These are phyloP conservation scores for Perkinsus marinus DNA, from an alignment of 169 alveolate species.

Conservation along the genomic window DNA sequence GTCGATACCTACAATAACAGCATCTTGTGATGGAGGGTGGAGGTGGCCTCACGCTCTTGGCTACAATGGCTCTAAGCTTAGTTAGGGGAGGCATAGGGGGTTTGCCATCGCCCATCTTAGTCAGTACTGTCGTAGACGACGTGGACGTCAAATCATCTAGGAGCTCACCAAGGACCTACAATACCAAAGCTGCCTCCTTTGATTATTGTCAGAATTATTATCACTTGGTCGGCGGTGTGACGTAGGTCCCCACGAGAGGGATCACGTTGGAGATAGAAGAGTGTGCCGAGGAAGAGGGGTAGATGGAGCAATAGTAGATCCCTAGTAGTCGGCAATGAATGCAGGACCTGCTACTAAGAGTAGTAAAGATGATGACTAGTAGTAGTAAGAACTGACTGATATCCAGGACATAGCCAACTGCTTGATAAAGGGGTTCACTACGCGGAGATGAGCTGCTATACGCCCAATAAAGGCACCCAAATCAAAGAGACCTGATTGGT, in stretches of 20 bases:
- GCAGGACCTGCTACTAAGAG: too few species aligned
- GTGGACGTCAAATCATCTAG: neutral
- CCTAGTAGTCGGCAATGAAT: neutral
- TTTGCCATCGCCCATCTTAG: neutral
- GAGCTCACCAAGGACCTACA: neutral
- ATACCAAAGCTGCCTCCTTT: neutral
- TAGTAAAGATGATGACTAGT: neutral
- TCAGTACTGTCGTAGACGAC: neutral
- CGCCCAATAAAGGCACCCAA: slow-evolving; percentile 12
- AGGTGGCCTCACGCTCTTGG: neutral
- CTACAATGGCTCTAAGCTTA: neutral
- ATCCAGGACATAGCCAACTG: slow-evolving; percentile 25
- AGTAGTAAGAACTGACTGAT: slow-evolving; percentile 5
- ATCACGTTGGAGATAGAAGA: slow-evolving; percentile 10
- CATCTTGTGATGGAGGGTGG: neutral
- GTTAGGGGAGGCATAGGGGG: neutral
- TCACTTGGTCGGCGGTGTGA: slow-evolving; percentile 25
- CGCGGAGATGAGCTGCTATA: slow-evolving; percentile 13
- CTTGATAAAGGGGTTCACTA: slow-evolving; percentile 20
- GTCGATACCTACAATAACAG: neutral
- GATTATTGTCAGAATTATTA: too few species aligned
- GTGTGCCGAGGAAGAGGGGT: slow-evolving; percentile 23
- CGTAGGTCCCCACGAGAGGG: slow-evolving; percentile 17
- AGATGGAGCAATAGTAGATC: slow-evolving; percentile 14
- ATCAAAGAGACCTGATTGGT: neutral